Evolutionary conservation across 306 rosid species (phyloP).

Genomic region (Malus domestica): DNA sequence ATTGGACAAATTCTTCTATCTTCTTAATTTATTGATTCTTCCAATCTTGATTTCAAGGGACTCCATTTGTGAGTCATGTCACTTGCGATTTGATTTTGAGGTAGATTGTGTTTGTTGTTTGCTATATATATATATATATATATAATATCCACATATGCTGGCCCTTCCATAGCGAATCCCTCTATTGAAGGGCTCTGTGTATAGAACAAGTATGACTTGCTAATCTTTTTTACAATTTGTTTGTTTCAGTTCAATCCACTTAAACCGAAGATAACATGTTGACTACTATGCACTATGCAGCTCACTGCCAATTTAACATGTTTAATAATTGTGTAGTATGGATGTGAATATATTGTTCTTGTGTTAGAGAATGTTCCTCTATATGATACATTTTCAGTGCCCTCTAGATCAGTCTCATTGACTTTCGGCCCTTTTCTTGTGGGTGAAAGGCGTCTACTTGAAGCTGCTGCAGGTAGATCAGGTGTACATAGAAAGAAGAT

Average conservation of each 20-base stretch:
- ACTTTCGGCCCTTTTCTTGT: background rate
- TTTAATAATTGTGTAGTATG: background rate
- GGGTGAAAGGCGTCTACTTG: conserved; percentile 30
- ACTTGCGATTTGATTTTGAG: background rate
- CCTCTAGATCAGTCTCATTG: background rate
- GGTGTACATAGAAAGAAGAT: conserved; percentile 31
- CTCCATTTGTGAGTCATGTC: background rate
- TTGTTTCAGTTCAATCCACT: no score
- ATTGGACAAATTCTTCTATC: background rate
- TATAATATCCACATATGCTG: background rate
- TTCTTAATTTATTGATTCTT: background rate
- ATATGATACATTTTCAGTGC: background rate
- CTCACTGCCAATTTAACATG: no score
- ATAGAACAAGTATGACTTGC: background rate
- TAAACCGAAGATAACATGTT: no score
- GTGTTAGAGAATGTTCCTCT: background rate
- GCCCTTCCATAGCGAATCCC: background rate
- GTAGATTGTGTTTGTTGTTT: background rate
- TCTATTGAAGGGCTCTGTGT: background rate
- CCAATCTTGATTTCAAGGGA: background rate
- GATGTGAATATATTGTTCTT: background rate
- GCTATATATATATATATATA: background rate
- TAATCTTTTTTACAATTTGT: background rate
- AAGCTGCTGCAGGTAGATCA: conserved; percentile 33
- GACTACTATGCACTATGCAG: no score